Evolutionary conservation across 2,329 filamentous ascomycete species (phyloP).

Genomic region (Curvularia spicifera): DNA sequence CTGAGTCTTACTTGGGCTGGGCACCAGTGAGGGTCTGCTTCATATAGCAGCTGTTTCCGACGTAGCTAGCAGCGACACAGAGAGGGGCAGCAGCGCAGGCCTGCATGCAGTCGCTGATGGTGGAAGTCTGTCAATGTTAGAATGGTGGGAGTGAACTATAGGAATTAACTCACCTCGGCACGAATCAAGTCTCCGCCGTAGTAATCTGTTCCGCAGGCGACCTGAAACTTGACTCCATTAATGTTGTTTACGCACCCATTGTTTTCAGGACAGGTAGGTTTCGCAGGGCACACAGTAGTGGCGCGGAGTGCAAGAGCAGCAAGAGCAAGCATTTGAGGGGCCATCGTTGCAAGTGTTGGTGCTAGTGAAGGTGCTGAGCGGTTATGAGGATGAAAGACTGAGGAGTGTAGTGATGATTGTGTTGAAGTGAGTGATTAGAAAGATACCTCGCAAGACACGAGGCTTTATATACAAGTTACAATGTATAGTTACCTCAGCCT

Average conservation of each 20-base stretch:
- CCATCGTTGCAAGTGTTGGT: neutral
- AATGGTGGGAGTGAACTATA: neutral
- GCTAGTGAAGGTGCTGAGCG: neutral
- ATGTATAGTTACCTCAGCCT: neutral
- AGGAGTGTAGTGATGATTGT: neutral
- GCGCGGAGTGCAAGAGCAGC: slow-evolving; percentile 4
- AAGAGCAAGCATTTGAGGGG: neutral
- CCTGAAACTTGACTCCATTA: slow-evolving; percentile 3
- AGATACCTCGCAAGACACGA: neutral
- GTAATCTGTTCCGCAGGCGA: slow-evolving; percentile 7
- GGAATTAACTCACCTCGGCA: neutral
- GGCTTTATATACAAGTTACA: neutral
- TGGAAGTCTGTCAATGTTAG: neutral
- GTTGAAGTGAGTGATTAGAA: neutral
- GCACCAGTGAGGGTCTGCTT: slow-evolving; percentile 1
- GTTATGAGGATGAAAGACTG: neutral
- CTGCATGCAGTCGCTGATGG: neutral
- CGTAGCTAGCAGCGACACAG: slow-evolving; percentile 5
- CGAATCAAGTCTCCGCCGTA: slow-evolving; percentile 5
- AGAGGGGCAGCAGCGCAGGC: neutral
- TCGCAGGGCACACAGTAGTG: neutral
- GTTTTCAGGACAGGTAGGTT: slow-evolving; percentile 1
- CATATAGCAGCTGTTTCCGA: slow-evolving; percentile 1
- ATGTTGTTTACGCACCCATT: neutral
- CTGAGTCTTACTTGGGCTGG: neutral